phyloP scores from a whole-genome alignment of 305 asterid species.

The Fraxinus baroniana region DNA sequence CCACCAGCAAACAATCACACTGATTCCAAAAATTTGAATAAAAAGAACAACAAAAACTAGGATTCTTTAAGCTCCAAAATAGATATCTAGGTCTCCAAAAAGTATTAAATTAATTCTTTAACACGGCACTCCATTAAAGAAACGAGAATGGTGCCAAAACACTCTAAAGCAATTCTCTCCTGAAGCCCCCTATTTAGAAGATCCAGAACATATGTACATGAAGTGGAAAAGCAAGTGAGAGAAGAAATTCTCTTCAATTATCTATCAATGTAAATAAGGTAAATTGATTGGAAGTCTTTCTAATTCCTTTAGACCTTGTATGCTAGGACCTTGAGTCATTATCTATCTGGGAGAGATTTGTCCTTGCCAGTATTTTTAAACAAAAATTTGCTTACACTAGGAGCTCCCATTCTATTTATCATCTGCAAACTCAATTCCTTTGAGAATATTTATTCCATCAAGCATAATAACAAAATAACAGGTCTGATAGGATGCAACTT shows the following conservation, averaged over 20 bases:
- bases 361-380: not conserved
- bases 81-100: not conserved
- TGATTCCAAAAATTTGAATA: not conserved
- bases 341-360: not conserved
- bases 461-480: not conserved
- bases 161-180: not conserved
- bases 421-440: not conserved
- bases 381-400: not conserved
- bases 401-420: not conserved
- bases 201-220: not conserved
- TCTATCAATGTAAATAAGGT: not conserved
- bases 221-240: not conserved
- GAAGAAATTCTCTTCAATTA: not conserved
- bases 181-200: not conserved
- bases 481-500: not conserved
- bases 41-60: not conserved
- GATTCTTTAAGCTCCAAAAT: not conserved
- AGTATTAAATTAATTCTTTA: not conserved
- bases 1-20: conserved; percentile 10
- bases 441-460: not conserved
- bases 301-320: not conserved
- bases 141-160: not conserved
- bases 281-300: not conserved
- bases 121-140: not conserved
- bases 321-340: not conserved